phyloP scores from a whole-genome alignment of 1,284 basidiomycete species.

The Peniophora sp. region DNA sequence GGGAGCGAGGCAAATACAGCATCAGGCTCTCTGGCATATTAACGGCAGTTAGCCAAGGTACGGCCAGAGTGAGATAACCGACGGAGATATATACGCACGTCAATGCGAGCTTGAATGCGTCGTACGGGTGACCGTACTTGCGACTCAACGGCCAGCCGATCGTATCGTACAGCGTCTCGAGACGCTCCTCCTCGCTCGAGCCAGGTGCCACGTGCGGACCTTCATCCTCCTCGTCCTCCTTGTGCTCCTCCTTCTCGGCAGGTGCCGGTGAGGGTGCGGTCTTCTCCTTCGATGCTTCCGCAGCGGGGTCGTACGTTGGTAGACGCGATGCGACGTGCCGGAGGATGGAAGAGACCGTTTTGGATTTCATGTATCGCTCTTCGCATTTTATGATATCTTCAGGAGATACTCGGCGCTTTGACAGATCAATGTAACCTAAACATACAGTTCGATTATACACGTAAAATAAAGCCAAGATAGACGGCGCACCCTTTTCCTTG shows the following conservation, averaged over 20 bases:
- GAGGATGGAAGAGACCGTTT: conserved; percentile 90
- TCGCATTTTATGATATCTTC: conserved; percentile 99
- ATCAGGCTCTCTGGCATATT: conserved; percentile 80
- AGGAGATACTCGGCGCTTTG: conserved; percentile 97
- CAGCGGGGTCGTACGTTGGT: conserved; percentile 35
- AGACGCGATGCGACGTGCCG: conserved; percentile 90
- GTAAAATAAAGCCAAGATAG: neutral
- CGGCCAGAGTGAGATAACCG: neutral
- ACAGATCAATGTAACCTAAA: conserved; percentile 95
- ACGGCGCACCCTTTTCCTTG: conserved; percentile 88
- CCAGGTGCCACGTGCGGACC: conserved; percentile 31
- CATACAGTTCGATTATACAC: neutral
- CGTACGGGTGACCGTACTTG: conserved; percentile 94
- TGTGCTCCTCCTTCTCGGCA: conserved; percentile 33
- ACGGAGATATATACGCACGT: conserved; percentile 49
- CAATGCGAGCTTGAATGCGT: conserved; percentile 95
- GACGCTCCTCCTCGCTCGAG: conserved; percentile 61
- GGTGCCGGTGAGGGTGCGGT: conserved; percentile 26
- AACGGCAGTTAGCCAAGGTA: neutral
- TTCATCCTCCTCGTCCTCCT: conserved; percentile 35
- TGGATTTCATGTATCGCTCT: conserved; percentile 97
- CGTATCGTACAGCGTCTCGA: conserved; percentile 84
- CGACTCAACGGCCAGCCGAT: conserved; percentile 91
- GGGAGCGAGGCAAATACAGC: conserved; percentile 74
- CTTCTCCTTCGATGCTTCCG: conserved; percentile 22